Base-by-base conservation (phyloP, 345 rosid species). In the Anacardium occidentale region DNA sequence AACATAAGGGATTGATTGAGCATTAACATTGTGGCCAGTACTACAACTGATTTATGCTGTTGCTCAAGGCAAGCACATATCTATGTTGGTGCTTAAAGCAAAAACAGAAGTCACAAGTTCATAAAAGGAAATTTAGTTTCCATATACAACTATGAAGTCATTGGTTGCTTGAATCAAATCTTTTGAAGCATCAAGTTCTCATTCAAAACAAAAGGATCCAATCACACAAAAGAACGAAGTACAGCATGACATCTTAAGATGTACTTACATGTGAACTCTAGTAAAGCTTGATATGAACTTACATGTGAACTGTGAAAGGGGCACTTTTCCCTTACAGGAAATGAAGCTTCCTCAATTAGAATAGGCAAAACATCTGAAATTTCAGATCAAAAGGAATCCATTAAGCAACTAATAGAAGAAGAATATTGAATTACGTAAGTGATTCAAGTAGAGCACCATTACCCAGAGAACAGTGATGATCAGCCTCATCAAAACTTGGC, bases 311-410 rank as follows among this genome's bases (percentile, higher is more conserved):
- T 75, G 57, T 82, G 82, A 55, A 85, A 64, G 22, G 71, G n/a
- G 74, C 76, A 60, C 68, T 89, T 81, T 25, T 87, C 83, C 74
- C 68, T 79, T 45, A 68, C 68, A 7, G 91, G 84, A 69, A 67
- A 77, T 9, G 91, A 62, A 74, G 77, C 70, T 25, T 89, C 91
- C 51, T 89, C 86, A 18, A 81, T 67, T 55, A 85, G 76, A 42
- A 87, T 75, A 34, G 97, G 92, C 70, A 84, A 76, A 59, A 86
- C 83, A 84, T 86, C 97, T 91, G 83, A 76, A 69, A 64, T 21
- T 10, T 25, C 70, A 78, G 42, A 21, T 61, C 15, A 69, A 20
- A 29, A 50, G 61, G 50, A 77, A 63, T 62, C n/a, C 21, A 74
- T 58, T 52, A 48, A 56, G 55, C 32, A 65, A 22, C 62, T 42